These are phyloP conservation scores for Beauveria brongniartii DNA, from an alignment of 2,329 filamentous ascomycete species.

Conservation along the genomic window DNA sequence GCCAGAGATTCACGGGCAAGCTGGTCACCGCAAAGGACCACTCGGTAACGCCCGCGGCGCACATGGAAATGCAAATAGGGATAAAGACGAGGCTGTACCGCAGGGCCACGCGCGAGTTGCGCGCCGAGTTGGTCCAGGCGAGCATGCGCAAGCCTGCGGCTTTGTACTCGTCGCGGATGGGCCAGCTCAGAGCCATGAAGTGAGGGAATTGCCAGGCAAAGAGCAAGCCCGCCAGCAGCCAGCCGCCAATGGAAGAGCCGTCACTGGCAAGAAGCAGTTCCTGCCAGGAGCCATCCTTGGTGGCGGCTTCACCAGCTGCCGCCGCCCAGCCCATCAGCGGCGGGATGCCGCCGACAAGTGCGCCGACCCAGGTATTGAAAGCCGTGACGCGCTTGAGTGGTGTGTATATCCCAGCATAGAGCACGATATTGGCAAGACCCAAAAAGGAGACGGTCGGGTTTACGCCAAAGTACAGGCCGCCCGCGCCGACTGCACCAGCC, in stretches of 20 bases:
- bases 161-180: constrained; percentile 83
- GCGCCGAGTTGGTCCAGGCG: constrained; percentile 75
- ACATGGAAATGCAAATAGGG: constrained; percentile 75
- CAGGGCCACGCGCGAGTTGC: constrained; percentile 79
- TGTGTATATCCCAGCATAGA: constrained; percentile 91
- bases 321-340: constrained; percentile 98
- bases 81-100: constrained; percentile 81
- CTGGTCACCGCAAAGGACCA: constrained; percentile 78
- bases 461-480: constrained; percentile 76
- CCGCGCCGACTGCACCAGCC: constrained; percentile 61
- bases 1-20: constrained; percentile 76
- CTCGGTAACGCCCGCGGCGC: constrained; percentile 73
- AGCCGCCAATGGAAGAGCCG: constrained; percentile 65
- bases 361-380: constrained; percentile 91
- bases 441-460: constrained; percentile 89
- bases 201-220: constrained; percentile 98
- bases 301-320: constrained; percentile 80
- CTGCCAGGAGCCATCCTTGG: constrained; percentile 63
- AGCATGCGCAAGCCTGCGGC: constrained; percentile 64
- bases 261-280: constrained; percentile 64
- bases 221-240: constrained; percentile 75
- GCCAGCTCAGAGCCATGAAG: constrained; percentile 89
- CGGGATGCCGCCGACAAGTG: constrained; percentile 85
- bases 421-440: constrained; percentile 72
- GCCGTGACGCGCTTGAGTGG: constrained; percentile 81